These are phyloP conservation scores for Athelia psychrophila DNA, from an alignment of 1,284 basidiomycete genomes.

Conservation along the genomic window DNA sequence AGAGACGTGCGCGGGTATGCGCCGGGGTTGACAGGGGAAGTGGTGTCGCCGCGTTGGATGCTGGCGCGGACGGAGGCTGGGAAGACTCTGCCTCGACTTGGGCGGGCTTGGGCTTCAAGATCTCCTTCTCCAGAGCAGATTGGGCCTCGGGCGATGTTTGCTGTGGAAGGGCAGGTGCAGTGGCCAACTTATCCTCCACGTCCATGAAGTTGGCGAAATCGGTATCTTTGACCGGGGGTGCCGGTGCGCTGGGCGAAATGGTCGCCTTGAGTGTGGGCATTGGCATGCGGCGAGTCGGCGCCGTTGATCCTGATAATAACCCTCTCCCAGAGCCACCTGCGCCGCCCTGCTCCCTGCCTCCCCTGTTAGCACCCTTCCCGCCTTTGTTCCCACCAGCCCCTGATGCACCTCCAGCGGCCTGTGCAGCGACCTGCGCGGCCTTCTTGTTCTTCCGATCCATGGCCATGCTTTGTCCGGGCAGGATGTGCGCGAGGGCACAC, in stretches of 20 bases:
- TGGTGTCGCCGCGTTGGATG: constrained; percentile 42
- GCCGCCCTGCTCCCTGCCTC: constrained; percentile 23
- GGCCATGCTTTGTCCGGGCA: constrained; percentile 91
- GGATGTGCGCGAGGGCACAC: constrained; percentile 90
- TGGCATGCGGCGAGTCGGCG: constrained; percentile 55
- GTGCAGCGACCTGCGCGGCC: constrained; percentile 77
- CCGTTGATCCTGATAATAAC: constrained; percentile 54
- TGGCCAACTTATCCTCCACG: constrained; percentile 45
- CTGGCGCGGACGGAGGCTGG: constrained; percentile 47
- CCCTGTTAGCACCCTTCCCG: constrained; percentile 36
- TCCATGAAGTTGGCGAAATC: constrained; percentile 73
- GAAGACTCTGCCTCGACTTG: constrained; percentile 16
- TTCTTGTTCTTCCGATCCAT: constrained; percentile 99
- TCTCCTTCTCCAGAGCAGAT: constrained; percentile 4
- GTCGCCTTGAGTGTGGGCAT: constrained; percentile 63
- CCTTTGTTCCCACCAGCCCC: constrained; percentile 31
- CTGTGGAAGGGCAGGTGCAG: constrained; percentile 38
- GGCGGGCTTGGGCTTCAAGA: constrained; percentile 5
- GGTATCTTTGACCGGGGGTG: constrained; percentile 70
- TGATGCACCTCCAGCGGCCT: constrained; percentile 42
- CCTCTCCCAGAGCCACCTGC: constrained; percentile 10
- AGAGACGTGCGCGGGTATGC: constrained; percentile 20
- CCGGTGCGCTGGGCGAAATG: constrained; percentile 75
- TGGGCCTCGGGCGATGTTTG: constrained; percentile 24
- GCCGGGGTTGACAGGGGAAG: constrained; percentile 23